Conservation (phyloP, 495 filamentous ascomycete genomes). For the Ascodesmis nigricans region DNA sequence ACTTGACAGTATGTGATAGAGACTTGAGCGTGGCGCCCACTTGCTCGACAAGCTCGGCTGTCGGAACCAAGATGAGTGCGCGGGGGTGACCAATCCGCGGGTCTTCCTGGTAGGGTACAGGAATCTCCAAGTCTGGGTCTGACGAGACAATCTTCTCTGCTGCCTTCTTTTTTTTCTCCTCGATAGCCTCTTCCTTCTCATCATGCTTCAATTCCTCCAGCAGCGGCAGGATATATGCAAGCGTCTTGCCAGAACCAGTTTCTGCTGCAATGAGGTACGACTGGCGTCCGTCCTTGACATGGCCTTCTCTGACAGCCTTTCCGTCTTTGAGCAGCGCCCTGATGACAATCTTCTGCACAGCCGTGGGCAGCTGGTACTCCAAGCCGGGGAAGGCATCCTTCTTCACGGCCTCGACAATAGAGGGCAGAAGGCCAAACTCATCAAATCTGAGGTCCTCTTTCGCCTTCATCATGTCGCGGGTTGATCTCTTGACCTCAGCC, state of each 20-base stretch:
- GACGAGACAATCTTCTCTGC: constrained; percentile 17
- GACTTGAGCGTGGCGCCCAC: constrained; percentile 57
- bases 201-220: constrained; percentile 63
- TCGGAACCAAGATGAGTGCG: constrained; percentile 76
- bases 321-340: constrained; percentile 42
- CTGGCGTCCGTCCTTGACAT: constrained; percentile 20
- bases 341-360: constrained; percentile 72
- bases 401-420: constrained; percentile 48
- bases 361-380: constrained; percentile 52
- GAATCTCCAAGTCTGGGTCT: constrained; percentile 32
- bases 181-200: constrained; percentile 40
- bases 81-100: constrained; percentile 54
- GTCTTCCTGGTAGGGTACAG: constrained; percentile 28
- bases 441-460: constrained; percentile 63
- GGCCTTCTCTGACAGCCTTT: constrained; percentile 4
- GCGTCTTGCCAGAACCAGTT: constrained; percentile 89
- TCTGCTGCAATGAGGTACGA: constrained; percentile 83
- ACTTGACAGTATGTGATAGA: constrained; percentile 62
- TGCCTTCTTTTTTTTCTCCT: constrained; percentile 28
- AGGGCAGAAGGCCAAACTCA: constrained; percentile 49
- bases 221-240: constrained; percentile 68
- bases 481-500: constrained; percentile 35
- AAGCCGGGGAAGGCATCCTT: constrained; percentile 50
- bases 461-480: constrained; percentile 46
- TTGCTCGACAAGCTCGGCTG: constrained; percentile 79